Conservation (phyloP, 2,329 filamentous ascomycete genomes). For the Zymoseptoria crescenta region DNA sequence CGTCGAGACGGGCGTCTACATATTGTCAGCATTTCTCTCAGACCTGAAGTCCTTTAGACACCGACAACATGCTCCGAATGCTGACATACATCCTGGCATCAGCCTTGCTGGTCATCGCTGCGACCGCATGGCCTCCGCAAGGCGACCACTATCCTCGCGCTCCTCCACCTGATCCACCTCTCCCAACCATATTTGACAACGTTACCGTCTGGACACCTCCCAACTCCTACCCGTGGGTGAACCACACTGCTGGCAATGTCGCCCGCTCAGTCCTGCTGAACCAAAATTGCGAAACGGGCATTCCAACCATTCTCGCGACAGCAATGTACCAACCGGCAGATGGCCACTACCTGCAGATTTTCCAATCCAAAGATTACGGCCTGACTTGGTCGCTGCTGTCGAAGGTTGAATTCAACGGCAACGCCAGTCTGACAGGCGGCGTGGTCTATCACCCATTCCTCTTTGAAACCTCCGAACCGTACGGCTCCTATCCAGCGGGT, state of each 20-base stretch:
- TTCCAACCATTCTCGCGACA: conserved; percentile 2
- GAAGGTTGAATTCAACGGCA: neutral
- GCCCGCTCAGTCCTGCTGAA: neutral
- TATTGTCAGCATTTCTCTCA: neutral
- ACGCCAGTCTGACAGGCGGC: neutral
- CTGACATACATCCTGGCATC: neutral
- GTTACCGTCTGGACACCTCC: neutral
- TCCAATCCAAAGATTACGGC: conserved; percentile 38
- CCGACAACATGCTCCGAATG: neutral
- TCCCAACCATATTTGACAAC: neutral
- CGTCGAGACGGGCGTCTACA: neutral
- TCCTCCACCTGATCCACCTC: neutral
- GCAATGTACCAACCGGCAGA: neutral
- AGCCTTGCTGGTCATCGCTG: neutral
- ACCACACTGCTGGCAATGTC: neutral
- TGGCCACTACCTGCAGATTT: conserved; percentile 34
- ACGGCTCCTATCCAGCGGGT: conserved; percentile 53
- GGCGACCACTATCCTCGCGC: neutral
- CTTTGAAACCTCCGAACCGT: conserved; percentile 51
- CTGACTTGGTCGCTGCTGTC: conserved; percentile 45
- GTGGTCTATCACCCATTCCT: conserved; percentile 59
- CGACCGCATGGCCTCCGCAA: neutral
- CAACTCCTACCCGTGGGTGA: neutral
- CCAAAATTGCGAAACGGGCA: neutral
- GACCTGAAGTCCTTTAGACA: neutral